Conservation (phyloP, 1,284 basidiomycete species). For the Apiotrichum gracile region DNA sequence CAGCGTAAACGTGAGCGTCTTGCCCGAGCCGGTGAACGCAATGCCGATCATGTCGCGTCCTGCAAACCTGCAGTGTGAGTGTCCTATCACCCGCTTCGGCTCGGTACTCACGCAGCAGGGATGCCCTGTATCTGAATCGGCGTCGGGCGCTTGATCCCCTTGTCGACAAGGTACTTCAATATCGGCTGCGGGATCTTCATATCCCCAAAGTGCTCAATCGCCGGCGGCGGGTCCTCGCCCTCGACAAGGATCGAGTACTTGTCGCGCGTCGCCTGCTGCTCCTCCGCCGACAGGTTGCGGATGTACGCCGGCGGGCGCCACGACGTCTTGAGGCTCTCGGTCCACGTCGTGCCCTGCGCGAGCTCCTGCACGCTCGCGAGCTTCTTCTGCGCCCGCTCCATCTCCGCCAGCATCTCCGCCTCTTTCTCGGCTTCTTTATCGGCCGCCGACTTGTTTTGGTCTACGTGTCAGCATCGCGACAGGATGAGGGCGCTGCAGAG, state of each 20-base stretch:
- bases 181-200: slow-evolving; percentile 93
- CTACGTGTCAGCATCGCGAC: slow-evolving; percentile 48
- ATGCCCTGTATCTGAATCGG: slow-evolving; percentile 97
- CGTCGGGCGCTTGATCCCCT: slow-evolving; percentile 80
- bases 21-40: slow-evolving; percentile 87
- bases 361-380: slow-evolving; percentile 87
- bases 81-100: too few relatives aligned
- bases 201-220: slow-evolving; percentile 87
- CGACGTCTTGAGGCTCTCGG: slow-evolving; percentile 77
- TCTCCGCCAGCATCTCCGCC: slow-evolving; percentile 82
- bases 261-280: slow-evolving; percentile 71
- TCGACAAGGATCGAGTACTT: slow-evolving; percentile 89
- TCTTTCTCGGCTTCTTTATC: slow-evolving; percentile 84
- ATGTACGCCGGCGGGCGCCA: slow-evolving; percentile 87
- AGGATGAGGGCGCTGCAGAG: too few relatives aligned
- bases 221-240: slow-evolving; percentile 82
- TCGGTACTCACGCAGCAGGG: slow-evolving; percentile 70
- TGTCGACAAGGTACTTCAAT: slow-evolving; percentile 71
- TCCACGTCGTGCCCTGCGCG: slow-evolving; percentile 86
- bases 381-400: slow-evolving; percentile 76
- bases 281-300: slow-evolving; percentile 60
- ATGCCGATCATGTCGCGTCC: slow-evolving; percentile 95
- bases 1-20: slow-evolving; percentile 83
- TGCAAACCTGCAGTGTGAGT: slow-evolving; percentile 64
- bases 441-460: slow-evolving; percentile 74